Base-by-base conservation (phyloP, 345 rosid genomes). In the Bretschneidera sinensis region DNA sequence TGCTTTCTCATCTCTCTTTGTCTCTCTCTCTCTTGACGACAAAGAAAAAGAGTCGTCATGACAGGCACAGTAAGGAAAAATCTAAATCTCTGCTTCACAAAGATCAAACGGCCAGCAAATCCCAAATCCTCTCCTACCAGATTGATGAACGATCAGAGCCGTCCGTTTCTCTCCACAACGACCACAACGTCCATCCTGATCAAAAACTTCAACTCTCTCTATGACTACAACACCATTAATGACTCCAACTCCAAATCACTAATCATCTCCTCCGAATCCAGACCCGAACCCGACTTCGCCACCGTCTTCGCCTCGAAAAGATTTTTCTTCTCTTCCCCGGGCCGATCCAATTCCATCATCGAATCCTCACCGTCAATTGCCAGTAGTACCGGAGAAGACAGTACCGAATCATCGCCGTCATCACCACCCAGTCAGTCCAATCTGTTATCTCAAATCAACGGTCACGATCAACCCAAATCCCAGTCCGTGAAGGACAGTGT, bases 301-400 rank as follows among this genome's bases (percentile, higher is more conserved):
- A 64, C 87, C 51, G 76, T 76, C 22, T 79, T 77, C 52, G 91
- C 98, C 62, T 85, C 97, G 16, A 84, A 78, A 6, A 94, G 96
- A 51, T 89, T 92, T 88, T 92, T 92, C 78, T 84, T 87, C 87
- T 78, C 97, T 60, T 79, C 89, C 1, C 98, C 98, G 0, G 97
- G 98, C 24, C 79, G 74, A 20, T 92, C 98, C 59, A 92, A 85
- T 80, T 89, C 96, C 82, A 89, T 92, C 70, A 69, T 82, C 28
- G 94, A 89, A 47, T 79, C 94, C 5, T 23, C 77, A 9, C 72
- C 76, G 24, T 59, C 79, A 47, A 54, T 70, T 23, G 66, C 67
- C 19, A 74, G 45, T 50, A 70, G 57, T 21, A 43, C 61, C 35
- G 59, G 60, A 55, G 57, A 62, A 35, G 24, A 17, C 67, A 20